Conservation (phyloP, 768 basidiomycete species). For the Rhodotorula taiwanensis region DNA sequence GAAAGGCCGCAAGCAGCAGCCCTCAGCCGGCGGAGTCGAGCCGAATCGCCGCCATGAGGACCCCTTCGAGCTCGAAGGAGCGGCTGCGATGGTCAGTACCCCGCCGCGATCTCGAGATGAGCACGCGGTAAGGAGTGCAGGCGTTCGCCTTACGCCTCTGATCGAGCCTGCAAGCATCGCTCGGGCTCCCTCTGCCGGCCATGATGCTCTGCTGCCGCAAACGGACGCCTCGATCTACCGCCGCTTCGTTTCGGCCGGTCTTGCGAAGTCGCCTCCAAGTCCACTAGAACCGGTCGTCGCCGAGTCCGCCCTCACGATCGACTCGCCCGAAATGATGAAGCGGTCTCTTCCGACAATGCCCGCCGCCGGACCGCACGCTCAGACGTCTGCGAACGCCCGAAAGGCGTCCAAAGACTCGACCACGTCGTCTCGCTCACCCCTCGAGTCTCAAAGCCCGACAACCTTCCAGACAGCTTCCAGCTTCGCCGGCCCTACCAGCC, state of each 20-base stretch:
- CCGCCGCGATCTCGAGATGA: slow-evolving; percentile 4
- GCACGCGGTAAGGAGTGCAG: no score
- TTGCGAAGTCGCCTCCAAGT: slow-evolving; percentile 22
- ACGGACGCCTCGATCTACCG: slow-evolving; percentile 36
- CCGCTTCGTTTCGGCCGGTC: slow-evolving; percentile 9
- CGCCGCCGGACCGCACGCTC: no score
- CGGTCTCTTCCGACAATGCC: slow-evolving; percentile 1
- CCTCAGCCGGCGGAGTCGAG: neutral
- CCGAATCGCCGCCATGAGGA: neutral
- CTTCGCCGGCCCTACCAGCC: no score
- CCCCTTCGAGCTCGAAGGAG: slow-evolving; percentile 29
- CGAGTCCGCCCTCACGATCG: slow-evolving; percentile 29
- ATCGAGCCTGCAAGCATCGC: no score
- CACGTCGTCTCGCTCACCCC: neutral
- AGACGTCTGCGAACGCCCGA: neutral
- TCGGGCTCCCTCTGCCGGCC: slow-evolving; percentile 21
- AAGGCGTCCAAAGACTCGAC: neutral
- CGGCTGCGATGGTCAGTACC: slow-evolving; percentile 5
- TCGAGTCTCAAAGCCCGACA: no score
- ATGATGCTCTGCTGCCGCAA: slow-evolving; percentile 38
- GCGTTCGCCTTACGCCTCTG: no score
- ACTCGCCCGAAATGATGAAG: slow-evolving; percentile 11
- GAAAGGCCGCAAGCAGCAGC: slow-evolving; percentile 6
- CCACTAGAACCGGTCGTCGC: slow-evolving; percentile 37
- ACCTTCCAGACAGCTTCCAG: no score